Percentiles rank a stretch among this genome's conserved stretches.
These are phyloP conservation scores for Penicillium sp. DNA, from an alignment of 2,329 filamentous ascomycete species.

Conservation along the genomic window DNA sequence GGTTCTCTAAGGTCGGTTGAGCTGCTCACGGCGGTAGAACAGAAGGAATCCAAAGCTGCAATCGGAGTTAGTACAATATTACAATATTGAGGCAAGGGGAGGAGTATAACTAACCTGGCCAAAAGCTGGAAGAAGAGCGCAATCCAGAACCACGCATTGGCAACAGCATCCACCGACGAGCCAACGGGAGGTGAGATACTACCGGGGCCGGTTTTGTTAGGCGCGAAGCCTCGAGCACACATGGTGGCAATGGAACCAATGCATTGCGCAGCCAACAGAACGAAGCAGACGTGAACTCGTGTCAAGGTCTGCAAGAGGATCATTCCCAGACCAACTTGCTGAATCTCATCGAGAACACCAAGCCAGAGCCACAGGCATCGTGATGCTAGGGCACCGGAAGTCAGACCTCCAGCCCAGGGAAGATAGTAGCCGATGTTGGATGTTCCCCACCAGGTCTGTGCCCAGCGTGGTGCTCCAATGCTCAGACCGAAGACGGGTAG, in stretches of 20 bases:
- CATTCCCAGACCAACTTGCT: conserved; percentile 68
- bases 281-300: conserved; percentile 63
- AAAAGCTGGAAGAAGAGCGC: conserved; percentile 58
- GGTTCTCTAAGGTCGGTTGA: conserved; percentile 41
- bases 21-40: conserved; percentile 49
- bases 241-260: conserved; percentile 65
- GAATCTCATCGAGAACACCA: conserved; percentile 64
- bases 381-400: conserved; percentile 57
- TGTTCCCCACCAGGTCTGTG: conserved; percentile 67
- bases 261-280: conserved; percentile 61
- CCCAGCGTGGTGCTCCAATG: conserved; percentile 65
- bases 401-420: conserved; percentile 57
- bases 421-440: conserved; percentile 62
- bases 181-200: conserved; percentile 63
- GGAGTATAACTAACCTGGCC: conserved; percentile 57
- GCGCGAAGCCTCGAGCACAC: conserved; percentile 60
- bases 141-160: conserved; percentile 62
- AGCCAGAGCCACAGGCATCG: conserved; percentile 67
- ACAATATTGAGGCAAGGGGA: neutral
- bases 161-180: conserved; percentile 47
- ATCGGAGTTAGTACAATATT: conserved; percentile 7
- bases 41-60: conserved; percentile 41
- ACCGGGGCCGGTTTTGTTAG: conserved; percentile 63
- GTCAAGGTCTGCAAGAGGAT: conserved; percentile 66
- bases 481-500: conserved; percentile 68